Base-by-base conservation (phyloP, 176 grass and related monocot species). In the Oryza officinalis region DNA sequence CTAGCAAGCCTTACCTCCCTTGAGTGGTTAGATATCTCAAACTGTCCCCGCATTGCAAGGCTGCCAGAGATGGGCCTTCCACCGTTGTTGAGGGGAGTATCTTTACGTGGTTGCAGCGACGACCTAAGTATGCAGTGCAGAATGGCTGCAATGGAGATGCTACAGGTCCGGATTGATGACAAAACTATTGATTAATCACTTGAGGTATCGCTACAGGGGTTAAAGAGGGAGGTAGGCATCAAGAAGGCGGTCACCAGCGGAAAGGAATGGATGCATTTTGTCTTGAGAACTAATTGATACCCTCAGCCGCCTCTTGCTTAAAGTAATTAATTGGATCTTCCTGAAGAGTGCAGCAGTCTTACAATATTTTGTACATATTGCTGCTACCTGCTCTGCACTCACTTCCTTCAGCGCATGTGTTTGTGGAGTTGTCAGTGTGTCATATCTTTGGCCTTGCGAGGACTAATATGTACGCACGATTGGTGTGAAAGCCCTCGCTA, bases 1-100 rank as follows among this genome's bases (percentile, higher is more conserved):
- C 35, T 88, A 30, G 50, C 12, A 15, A 43, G 49, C n/a, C 70
- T 88, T 33, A 17, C 31, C 54, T 88, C 59, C 35, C 86, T 88
- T 10, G 2, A 71, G 63, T 2, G 1, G 22, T 17, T 87, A 22
- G 0, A 1, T 5, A 87, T 87, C 28, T 0, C 0, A 1, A 5
- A 6, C 18, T 87, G 77, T 59, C 45, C 15, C 2, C 1, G 25
- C 20, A 71, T 87, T 13, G 0, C 10, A 30, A 33, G 25, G 6
- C 63, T 88, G 32, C 67, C 79, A 22, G 69, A 18, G 43, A 77
- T 13, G 27, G 78, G 71, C 33, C 38, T 85, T 13, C 83, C 83
- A 59, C 27, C 31, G 5, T 79, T 74, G 1, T 65, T 86, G 18
- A 28, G 43, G 70, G 1, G 30, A 17, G 27, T 85, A 18, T 1